A percentile compares a stretch with the other conserved stretches of the same genome.
phyloP scores from a whole-genome alignment of 306 rosid genomes.

The Dryas octopetala region DNA sequence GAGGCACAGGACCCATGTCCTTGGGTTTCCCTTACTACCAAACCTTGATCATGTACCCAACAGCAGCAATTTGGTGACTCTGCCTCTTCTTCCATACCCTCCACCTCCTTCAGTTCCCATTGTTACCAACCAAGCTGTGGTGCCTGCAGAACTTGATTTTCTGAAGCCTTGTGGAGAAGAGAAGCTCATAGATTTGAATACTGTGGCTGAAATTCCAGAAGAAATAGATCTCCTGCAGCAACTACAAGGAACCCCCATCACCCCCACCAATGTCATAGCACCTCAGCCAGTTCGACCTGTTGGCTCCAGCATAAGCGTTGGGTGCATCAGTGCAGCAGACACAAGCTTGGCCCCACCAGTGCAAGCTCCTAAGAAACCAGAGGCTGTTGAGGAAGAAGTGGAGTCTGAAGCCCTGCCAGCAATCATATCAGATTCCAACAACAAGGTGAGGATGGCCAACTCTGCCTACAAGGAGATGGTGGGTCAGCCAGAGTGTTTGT shows the following conservation, averaged over 20 bases:
- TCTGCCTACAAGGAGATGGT: constrained; percentile 86
- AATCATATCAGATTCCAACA: constrained; percentile 74
- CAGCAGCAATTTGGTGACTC: constrained; percentile 44
- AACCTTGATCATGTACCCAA: constrained; percentile 26
- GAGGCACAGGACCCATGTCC: constrained; percentile 47
- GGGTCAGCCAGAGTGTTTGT: constrained; percentile 82
- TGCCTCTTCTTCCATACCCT: constrained; percentile 57
- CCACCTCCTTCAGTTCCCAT: constrained; percentile 21
- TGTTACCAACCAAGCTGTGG: constrained; percentile 16
- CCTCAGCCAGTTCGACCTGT: constrained; percentile 83
- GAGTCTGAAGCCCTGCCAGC: constrained; percentile 71
- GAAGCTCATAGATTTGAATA: constrained; percentile 46
- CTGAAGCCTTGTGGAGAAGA: constrained; percentile 17
- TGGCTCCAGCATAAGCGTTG: constrained; percentile 68
- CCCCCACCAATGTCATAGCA: constrained; percentile 39
- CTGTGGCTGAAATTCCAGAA: constrained; percentile 46
- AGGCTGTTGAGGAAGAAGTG: constrained; percentile 61
- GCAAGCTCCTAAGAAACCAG: constrained; percentile 38
- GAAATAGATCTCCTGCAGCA: constrained; percentile 69
- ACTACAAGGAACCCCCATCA: constrained; percentile 33
- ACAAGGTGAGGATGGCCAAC: constrained; percentile 75
- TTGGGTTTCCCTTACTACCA: constrained; percentile 37
- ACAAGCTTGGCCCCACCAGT: neutral
- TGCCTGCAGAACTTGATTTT: constrained; percentile 29
- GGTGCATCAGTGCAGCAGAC: constrained; percentile 54